Evolutionary conservation across 768 basidiomycete genomes (phyloP), one percentile per base, ranked within the genome.

Genomic region (Macrocybe gigantea): DNA sequence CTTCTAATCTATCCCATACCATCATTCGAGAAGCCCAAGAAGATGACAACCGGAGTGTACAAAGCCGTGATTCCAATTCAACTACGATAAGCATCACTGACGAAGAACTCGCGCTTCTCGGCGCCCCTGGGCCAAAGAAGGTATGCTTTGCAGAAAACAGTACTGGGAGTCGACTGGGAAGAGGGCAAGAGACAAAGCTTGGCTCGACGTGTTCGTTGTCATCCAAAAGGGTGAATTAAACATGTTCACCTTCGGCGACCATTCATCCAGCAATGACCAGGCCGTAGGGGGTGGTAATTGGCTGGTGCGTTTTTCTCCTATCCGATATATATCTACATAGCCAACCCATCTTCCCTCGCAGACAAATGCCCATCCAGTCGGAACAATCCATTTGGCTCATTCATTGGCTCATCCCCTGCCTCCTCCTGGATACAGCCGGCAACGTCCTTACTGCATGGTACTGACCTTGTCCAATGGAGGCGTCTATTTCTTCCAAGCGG

Each of bases 111-210:
- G 95, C 95, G 1, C 71, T 98, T 34, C 81, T 96, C 11, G 96
- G 96, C 11, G 84, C 96, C 5, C 96, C 96, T 99, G 95, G 95
- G 96, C 96, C 0, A 99, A 99, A 66, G 96, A 99, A 65, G 96
- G 96, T 9, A 88, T 95, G 74, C 79, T 99, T 7, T 86, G 85
- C 55, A 84, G 94, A 15, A 97, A 97, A 62, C 89, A 93, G 52
- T 97, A 94, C 62, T 93, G 89, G 84, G 95, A 97, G 57, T 76
- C 79, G 2, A 72, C 78, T 1, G 85, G 87, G 10, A 93, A 88
- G 61, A 74, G 93, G 29, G 84, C 91, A 6, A 93, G 78, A 69
- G 86, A 90, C 60, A 95, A 93, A 64, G 69, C 76, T 8, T 99
- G 96, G 96, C 73, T 90, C 58, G 88, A 97, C 56, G 89, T 90